Base-by-base conservation (phyloP, 495 filamentous ascomycete species). In the Xylaria bambusicola region DNA sequence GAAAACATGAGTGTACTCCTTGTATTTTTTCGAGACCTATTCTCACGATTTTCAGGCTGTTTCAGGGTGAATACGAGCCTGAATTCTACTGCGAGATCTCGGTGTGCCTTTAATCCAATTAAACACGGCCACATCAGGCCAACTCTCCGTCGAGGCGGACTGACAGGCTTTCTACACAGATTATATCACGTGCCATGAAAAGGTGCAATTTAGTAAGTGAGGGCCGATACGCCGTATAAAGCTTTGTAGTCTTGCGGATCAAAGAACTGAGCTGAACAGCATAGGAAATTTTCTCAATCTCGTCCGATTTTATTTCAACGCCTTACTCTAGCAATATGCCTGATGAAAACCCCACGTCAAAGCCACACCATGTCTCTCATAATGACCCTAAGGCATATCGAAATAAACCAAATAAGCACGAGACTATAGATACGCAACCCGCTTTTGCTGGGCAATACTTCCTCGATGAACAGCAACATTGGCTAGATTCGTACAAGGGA, bases 391-490 rank as follows among this genome's bases (percentile, higher is more conserved):
- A 41, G n/a, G 38, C 38, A 41, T 6, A 17, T 15, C 8, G n/a
- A 41, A 41, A 41, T 41, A 5, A 10, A 33, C 38, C 7, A 15
- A 6, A 17, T 8, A 41, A 41, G 38, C 38, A 41, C 3, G 38
- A 41, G n/a, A 8, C 38, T 3, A 41, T 15, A 17, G 38, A 15
- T 41, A 15, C 7, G 13, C 38, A 41, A 15, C 6, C n/a, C 38
- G 38, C 38, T 15, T 41, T 47, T 21, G 44, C 44, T 2, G 44
- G 27, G 5, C 44, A 47, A 27, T 47, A 47, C 15, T 47, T 27
- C 12, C 23, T 23, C 23, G 44, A 47, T n/a, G 17, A 47, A 23
- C 44, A 47, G 23, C 44, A 47, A 27, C 44, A 47, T 47, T 47
- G 44, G 44, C 6, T 13, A 15, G 44, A 47, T 13, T 27, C 44